Conservation (phyloP, 2,329 filamentous ascomycete species). For the Pseudopyricularia javanii region DNA sequence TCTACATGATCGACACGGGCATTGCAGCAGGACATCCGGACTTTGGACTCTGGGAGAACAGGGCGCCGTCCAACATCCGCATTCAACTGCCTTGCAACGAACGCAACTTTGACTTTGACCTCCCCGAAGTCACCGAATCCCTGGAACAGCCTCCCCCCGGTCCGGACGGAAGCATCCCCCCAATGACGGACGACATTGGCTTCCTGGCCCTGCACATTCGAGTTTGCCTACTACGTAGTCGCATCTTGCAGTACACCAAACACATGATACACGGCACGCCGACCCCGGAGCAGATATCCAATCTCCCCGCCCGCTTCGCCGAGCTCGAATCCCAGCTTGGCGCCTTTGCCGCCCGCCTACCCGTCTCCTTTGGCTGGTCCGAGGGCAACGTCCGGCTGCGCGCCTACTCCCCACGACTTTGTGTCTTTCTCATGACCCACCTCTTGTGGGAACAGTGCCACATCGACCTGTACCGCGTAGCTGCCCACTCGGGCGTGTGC, state of each 20-base stretch:
- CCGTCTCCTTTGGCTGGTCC: conserved; percentile 43
- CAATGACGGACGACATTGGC: conserved; percentile 39
- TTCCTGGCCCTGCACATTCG: conserved; percentile 44
- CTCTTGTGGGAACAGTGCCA: conserved; percentile 48
- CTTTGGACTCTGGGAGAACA: conserved; percentile 29
- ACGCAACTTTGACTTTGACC: conserved; percentile 42
- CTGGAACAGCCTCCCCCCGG: conserved; percentile 29
- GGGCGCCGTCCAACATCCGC: conserved; percentile 24
- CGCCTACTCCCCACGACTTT: conserved; percentile 43
- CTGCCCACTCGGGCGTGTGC: conserved; percentile 30
- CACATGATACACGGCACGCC: conserved; percentile 20
- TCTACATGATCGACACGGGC: conserved; percentile 33
- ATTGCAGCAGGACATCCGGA: conserved; percentile 33
- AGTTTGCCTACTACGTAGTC: conserved; percentile 40
- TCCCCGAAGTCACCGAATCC: conserved; percentile 40
- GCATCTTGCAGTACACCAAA: conserved; percentile 41
- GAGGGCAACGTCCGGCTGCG: conserved; percentile 42
- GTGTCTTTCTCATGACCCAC: conserved; percentile 48
- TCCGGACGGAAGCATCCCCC: conserved; percentile 26
- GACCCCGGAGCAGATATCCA: conserved; percentile 26
- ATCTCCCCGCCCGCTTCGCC: conserved; percentile 32
- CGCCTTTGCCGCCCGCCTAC: conserved; percentile 39
- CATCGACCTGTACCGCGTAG: conserved; percentile 41
- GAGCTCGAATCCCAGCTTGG: conserved; percentile 32
- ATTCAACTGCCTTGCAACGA: conserved; percentile 37